Evolutionary conservation across 176 grass and related monocot genomes (phyloP), one percentile per base, ranked within the genome.

Genomic region (Rhynchospora tenuis): DNA sequence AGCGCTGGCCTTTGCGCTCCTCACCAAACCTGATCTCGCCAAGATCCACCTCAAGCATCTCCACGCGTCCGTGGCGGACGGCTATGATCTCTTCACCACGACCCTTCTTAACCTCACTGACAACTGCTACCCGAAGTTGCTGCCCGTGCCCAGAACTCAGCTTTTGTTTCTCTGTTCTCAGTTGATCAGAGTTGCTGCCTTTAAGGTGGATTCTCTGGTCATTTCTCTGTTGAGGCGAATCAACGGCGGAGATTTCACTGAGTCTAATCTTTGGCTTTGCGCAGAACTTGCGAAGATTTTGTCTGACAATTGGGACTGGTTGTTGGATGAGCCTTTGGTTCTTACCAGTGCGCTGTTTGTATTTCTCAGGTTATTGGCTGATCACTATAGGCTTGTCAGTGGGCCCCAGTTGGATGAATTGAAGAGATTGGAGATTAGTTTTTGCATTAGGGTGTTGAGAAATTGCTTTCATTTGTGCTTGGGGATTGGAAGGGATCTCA

Each of bases 401-500:
- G 51, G 68, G 0, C 60, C 83, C 20, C 92, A 90, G 48, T 84
- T 94, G 9, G 86, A 82, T 15, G 84, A 73, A 7, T 91, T 93
- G 66, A 93, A 89, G 86, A 79, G 81, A 27, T 86, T 75, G 75
- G 84, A 93, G 63, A 84, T 93, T 51, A 48, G 61, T 15, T 95
- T 98, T 82, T 93, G 91, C 48, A 56, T 84, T 46, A 86, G 78
- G 9, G 19, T 68, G 26, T 52, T 98, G 63, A 93, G 80, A 77
- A 83, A 90, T 86, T 86, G 87, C 51, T 90, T 72, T 42, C 63
- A 82, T 28, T 84, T 86, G 19, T 93, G 91, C 54, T 24, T 64
- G 31, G 45, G 87, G 60, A 87, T 98, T 28, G 92, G 91, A 45
- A 90, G 93, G 71, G 95, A 95, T 55, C 89, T 95, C 0, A 86